phyloP scores from a whole-genome alignment of 768 basidiomycete genomes.

The Leccinum aurantiacum region DNA sequence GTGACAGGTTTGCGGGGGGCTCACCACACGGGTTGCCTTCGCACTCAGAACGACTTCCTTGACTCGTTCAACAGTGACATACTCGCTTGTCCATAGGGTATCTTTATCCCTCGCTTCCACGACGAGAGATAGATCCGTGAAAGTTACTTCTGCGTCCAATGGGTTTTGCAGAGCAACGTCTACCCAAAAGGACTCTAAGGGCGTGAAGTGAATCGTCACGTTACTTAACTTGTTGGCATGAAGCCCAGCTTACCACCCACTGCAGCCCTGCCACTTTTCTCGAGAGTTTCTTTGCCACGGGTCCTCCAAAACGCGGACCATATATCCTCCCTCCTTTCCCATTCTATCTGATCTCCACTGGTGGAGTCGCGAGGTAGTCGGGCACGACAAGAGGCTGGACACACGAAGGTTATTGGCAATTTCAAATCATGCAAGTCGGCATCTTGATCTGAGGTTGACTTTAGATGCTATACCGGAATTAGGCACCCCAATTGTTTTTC shows the following conservation, averaged over 20 bases:
- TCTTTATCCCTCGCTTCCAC: constrained; percentile 42
- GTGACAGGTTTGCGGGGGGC: constrained; percentile 19
- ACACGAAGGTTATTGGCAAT: constrained; percentile 68
- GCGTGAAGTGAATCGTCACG: constrained; percentile 4
- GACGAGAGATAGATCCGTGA: constrained; percentile 59
- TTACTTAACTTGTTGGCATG: neutral
- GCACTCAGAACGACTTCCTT: constrained; percentile 61
- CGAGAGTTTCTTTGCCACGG: constrained; percentile 54
- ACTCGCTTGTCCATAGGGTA: constrained; percentile 34
- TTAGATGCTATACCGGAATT: constrained; percentile 61
- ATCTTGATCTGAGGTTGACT: constrained; percentile 51
- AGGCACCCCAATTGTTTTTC: neutral
- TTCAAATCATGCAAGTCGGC: constrained; percentile 45
- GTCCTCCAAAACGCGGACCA: constrained; percentile 65
- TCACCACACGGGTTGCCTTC: constrained; percentile 64
- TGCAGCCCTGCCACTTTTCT: constrained; percentile 55
- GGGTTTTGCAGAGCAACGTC: constrained; percentile 73
- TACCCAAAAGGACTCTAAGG: constrained; percentile 72
- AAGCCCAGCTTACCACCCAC: constrained; percentile 52
- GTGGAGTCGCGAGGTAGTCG: constrained; percentile 53
- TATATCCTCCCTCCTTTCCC: constrained; percentile 63
- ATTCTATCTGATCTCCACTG: constrained; percentile 45
- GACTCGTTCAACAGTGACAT: constrained; percentile 58
- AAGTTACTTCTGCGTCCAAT: constrained; percentile 67
- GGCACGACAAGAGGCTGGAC: constrained; percentile 53